phyloP scores from a whole-genome alignment of 2,329 filamentous ascomycete genomes.

The Leptosphaerulina australis region DNA sequence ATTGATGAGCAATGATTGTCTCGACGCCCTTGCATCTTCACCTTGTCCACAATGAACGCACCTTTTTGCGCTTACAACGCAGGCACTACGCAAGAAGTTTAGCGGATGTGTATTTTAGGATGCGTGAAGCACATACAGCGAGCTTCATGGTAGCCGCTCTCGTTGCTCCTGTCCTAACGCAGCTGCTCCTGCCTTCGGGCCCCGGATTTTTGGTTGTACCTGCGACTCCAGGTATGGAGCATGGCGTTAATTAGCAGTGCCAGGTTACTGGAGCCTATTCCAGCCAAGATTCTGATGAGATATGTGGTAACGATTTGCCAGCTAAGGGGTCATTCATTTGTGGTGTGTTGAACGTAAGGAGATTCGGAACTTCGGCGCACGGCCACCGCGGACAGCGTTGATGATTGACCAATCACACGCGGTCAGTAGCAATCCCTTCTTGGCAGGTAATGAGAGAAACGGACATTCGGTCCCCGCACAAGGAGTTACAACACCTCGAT shows the following conservation, averaged over 20 bases:
- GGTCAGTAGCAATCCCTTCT: no score
- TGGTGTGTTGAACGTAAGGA: background rate
- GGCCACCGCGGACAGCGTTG: background rate
- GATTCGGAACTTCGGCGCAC: background rate
- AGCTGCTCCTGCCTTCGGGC: background rate
- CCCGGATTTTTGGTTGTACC: background rate
- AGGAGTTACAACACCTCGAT: background rate
- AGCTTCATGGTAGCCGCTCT: slow-evolving; percentile 19
- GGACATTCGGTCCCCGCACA: slow-evolving; percentile 4
- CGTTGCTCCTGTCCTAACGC: background rate
- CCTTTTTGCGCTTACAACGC: slow-evolving; percentile 24
- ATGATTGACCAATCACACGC: background rate
- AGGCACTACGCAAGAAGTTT: slow-evolving; percentile 13
- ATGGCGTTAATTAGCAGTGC: slow-evolving; percentile 1
- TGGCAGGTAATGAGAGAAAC: background rate
- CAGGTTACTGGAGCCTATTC: background rate
- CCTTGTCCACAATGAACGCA: background rate
- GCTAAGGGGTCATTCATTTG: background rate
- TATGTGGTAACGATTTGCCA: background rate
- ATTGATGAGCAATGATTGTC: background rate
- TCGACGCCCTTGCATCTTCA: background rate
- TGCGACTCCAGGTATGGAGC: background rate
- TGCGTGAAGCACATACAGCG: slow-evolving; percentile 8
- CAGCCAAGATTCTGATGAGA: slow-evolving; percentile 4
- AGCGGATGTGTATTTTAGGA: background rate